Evolutionary conservation across 1,284 basidiomycete genomes (phyloP), one percentile per base, ranked within the genome.

Genomic region (Salmacisia buchloeana): DNA sequence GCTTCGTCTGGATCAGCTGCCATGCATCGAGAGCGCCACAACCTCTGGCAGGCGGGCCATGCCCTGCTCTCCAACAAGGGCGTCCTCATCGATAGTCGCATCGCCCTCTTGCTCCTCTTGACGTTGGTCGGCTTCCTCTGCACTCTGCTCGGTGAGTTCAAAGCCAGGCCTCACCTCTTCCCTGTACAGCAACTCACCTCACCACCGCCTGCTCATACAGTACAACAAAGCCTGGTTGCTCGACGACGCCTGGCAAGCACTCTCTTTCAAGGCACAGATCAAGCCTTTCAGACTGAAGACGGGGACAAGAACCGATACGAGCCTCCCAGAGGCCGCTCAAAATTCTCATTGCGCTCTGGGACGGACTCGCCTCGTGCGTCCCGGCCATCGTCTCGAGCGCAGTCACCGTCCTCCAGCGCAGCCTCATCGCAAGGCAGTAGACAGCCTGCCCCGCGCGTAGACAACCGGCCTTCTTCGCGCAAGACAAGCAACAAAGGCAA

Each of bases 251-350:
- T n/a, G n/a, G n/a, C n/a, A n/a, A n/a, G n/a, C n/a, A n/a, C n/a
- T n/a, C n/a, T n/a, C n/a, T n/a, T n/a, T n/a, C n/a, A n/a, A n/a
- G n/a, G n/a, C n/a, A n/a, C n/a, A n/a, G n/a, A n/a, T n/a, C n/a
- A n/a, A n/a, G n/a, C n/a, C n/a, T n/a, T n/a, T n/a, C n/a, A n/a
- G n/a, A n/a, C n/a, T n/a, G n/a, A n/a, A n/a, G 39, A 21, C 39
- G 39, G 39, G 18, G 49, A 54, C 25, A 54, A 54, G 49, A 15
- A 27, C 9, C 49, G 49, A 27, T 54, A 33, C 49, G 49, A 54
- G 3, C 15, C 49, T 9, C 18, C 21, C 27, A 29, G 49, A 31
- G 29, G 49, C 21, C 49, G 49, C 1, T 18, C 49, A 29, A n/a
- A 27, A 3, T 54, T 54, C 27, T 54, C 49, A 33, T n/a, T 54